Base-by-base conservation (phyloP, 2,329 filamentous ascomycete species). In the Nemania bipapillata region DNA sequence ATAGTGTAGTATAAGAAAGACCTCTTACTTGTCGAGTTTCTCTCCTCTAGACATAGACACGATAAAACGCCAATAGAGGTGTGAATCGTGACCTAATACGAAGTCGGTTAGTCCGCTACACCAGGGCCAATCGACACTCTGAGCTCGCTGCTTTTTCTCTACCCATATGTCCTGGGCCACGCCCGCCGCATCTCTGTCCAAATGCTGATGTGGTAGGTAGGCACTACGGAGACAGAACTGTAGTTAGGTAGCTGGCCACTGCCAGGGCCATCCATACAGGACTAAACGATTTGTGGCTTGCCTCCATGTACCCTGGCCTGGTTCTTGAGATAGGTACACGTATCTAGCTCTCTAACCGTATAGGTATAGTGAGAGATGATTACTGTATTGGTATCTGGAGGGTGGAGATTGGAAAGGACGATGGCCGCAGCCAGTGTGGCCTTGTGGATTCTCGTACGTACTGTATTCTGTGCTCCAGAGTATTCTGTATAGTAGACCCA, bases 381-480 rank as follows among this genome's bases (percentile, higher is more conserved):
- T 72, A 72, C 68, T 70, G 70, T 72, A 70, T 64, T 68, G 63
- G 66, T 70, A 50, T 42, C 64, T 42, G 37, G 50, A 47, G 49
- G 47, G 67, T 68, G 64, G 67, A 50, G 70, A 65, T 57, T 55
- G 67, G 63, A 55, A 65, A 65, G 62, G 37, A 70, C 66, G 70
- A 63, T 61, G 70, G 70, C 67, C 70, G 72, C 74, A 70, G 65
- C 66, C 70, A 62, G 72, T 73, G 69, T 67, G 62, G 66, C 66
- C 68, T 70, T 61, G 66, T 69, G 63, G 66, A 49, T 57, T 68
- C 61, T 42, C 50, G 40, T 64, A 57, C 52, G 52, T 57, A 52
- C 50, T 22, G 20, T 56, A 22, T 49, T 17, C 22, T 26, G 56
- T 22, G 20, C 28, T 32, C 50, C n/a, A 52, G 42, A 15, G 42